phyloP scores from a whole-genome alignment of 306 rosid species.

The Dryas alaskensis region DNA sequence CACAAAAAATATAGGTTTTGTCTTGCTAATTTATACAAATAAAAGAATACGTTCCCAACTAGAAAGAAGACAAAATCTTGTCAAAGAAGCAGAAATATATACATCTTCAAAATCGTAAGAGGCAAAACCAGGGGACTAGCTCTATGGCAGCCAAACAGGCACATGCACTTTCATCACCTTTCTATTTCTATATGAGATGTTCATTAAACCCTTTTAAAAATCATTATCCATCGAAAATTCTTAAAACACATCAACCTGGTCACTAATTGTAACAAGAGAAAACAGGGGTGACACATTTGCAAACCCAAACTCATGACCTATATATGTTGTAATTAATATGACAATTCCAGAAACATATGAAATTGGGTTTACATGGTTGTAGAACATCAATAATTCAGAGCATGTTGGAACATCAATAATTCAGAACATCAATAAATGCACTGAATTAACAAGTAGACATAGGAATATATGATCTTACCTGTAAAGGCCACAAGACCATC shows the following conservation, averaged over 20 bases:
- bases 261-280: neutral
- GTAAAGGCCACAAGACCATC: conserved; percentile 61
- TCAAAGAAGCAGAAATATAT: neutral
- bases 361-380: neutral
- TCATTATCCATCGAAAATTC: neutral
- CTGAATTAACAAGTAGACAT: neutral
- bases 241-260: neutral
- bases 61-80: neutral
- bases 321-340: too few species aligned
- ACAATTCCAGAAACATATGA: neutral
- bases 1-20: neutral
- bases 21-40: neutral
- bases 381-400: neutral
- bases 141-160: neutral
- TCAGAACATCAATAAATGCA: neutral
- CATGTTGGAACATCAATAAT: neutral
- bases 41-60: neutral
- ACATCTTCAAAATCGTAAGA: neutral
- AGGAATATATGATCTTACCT: conserved; percentile 28
- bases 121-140: neutral
- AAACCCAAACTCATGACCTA: neutral
- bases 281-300: neutral
- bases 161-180: neutral
- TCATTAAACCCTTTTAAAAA: neutral
- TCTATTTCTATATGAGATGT: neutral